Evolutionary conservation across 2,329 filamentous ascomycete genomes (phyloP).

Genomic region (Paecilomyces fulvus): DNA sequence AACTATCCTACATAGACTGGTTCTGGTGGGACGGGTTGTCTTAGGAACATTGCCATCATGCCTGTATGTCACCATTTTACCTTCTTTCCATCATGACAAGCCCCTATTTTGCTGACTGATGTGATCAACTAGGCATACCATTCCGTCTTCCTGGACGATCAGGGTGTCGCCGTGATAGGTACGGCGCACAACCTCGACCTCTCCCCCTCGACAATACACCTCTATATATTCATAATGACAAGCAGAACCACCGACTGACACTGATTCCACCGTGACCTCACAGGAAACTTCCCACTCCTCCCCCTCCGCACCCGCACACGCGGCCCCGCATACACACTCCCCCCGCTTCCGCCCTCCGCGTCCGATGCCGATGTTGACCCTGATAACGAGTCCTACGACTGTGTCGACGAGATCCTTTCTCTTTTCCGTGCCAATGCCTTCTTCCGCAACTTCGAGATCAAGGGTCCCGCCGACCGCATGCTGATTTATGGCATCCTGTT

Average conservation of each 20-base stretch:
- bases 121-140: slow-evolving; percentile 71
- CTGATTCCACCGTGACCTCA: slow-evolving; percentile 11
- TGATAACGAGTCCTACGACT: slow-evolving; percentile 88
- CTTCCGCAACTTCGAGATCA: slow-evolving; percentile 99
- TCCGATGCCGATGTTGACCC: slow-evolving; percentile 55
- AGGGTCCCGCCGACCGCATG: slow-evolving; percentile 86
- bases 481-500: slow-evolving; percentile 96
- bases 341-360: slow-evolving; percentile 52
- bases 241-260: neutral
- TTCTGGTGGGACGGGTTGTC: slow-evolving; percentile 10
- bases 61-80: slow-evolving; percentile 29
- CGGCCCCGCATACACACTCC: slow-evolving; percentile 84
- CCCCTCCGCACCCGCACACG: slow-evolving; percentile 91
- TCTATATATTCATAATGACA: neutral
- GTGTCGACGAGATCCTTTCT: slow-evolving; percentile 83
- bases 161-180: slow-evolving; percentile 59
- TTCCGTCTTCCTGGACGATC: slow-evolving; percentile 85
- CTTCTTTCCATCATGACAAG: neutral
- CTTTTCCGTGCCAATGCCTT: slow-evolving; percentile 97
- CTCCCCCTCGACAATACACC: neutral
- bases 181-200: slow-evolving; percentile 11
- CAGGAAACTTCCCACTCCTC: slow-evolving; percentile 87
- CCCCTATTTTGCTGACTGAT: neutral
- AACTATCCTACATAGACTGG: slow-evolving; percentile 12
- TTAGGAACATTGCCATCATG: slow-evolving; percentile 28